phyloP scores from a whole-genome alignment of 1,139 yeast genomes.

The Yamadazyma buinensis region DNA sequence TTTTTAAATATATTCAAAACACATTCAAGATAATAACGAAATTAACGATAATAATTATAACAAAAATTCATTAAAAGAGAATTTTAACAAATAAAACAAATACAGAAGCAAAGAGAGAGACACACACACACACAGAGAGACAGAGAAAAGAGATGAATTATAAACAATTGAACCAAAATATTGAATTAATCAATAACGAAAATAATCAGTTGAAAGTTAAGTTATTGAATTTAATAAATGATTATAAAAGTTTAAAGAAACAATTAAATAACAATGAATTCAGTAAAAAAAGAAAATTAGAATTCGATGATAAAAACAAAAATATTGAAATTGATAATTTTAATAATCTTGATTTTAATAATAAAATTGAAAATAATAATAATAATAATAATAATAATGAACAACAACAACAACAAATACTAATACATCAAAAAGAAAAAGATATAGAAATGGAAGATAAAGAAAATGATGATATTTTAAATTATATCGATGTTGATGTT shows the following conservation, averaged over 20 bases:
- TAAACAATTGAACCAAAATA: slow-evolving; percentile 16
- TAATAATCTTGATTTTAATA: slow-evolving; percentile 8
- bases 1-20: too few relatives aligned
- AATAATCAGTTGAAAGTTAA: slow-evolving; percentile 34
- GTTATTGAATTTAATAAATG: slow-evolving; percentile 37
- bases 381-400: not conserved
- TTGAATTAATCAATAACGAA: slow-evolving; percentile 30
- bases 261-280: slow-evolving; percentile 17
- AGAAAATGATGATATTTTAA: slow-evolving; percentile 9
- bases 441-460: too few relatives aligned
- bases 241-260: slow-evolving; percentile 37
- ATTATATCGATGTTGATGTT: slow-evolving; percentile 13
- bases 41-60: too few relatives aligned
- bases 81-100: too few relatives aligned
- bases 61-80: too few relatives aligned
- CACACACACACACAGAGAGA: too few relatives aligned
- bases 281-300: slow-evolving; percentile 25
- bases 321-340: too few relatives aligned
- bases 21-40: too few relatives aligned
- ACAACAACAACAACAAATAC: not conserved
- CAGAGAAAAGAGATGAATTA: slow-evolving; percentile 1
- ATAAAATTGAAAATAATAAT: slow-evolving; percentile 1
- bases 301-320: too few relatives aligned
- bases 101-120: too few relatives aligned
- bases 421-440: not conserved